Conservation (phyloP, 148 eudicot species). For the Polygonum aviculare region DNA sequence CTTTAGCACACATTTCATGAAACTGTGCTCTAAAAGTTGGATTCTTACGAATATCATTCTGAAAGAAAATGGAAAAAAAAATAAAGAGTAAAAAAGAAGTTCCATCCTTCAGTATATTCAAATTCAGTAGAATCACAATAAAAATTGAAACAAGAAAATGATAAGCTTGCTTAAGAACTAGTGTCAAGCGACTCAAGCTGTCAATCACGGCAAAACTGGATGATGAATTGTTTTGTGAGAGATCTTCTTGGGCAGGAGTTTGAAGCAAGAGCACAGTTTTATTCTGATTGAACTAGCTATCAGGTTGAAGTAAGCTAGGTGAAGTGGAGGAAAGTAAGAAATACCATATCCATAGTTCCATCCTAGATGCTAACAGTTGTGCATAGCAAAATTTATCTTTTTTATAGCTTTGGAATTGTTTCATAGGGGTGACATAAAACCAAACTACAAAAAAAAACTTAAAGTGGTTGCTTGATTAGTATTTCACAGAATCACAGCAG, state of each 20-base stretch:
- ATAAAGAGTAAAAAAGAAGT: neutral
- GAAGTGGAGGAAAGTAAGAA: neutral
- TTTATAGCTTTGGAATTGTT: neutral
- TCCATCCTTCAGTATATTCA: neutral
- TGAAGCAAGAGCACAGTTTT: neutral
- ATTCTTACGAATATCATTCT: slow-evolving; percentile 98
- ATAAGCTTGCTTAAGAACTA: neutral
- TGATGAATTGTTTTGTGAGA: neutral
- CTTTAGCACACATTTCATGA: slow-evolving; percentile 99
- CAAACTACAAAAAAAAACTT: neutral
- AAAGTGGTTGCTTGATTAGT: neutral
- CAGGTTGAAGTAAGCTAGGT: neutral
- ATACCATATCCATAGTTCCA: neutral
- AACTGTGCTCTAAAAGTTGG: slow-evolving; percentile 95
- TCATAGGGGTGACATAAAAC: neutral
- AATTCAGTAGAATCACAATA: neutral
- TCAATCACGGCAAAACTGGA: neutral
- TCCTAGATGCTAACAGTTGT: neutral
- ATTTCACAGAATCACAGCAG: neutral
- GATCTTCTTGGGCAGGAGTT: neutral
- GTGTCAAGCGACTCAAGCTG: neutral
- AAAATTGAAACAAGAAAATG: neutral
- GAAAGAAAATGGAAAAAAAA: slow-evolving; percentile 7
- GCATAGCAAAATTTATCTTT: neutral
- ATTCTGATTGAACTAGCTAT: neutral